A percentile compares a stretch with the other conserved stretches of the same genome.
Conservation (phyloP, 371 early-diverging fungal genomes). For the Mycotypha africana region DNA sequence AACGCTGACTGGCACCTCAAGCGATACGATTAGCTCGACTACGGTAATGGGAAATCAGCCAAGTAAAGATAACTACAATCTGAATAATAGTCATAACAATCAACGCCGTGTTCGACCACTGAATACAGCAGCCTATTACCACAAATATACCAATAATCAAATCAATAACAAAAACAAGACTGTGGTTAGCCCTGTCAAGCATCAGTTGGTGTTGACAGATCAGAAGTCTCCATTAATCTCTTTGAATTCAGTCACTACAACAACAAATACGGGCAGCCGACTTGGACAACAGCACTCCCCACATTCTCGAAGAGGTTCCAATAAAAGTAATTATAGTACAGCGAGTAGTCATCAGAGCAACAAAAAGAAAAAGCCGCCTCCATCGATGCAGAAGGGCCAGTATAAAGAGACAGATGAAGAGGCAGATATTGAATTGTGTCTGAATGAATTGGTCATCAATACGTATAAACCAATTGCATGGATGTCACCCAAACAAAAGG, state of each 20-base stretch:
- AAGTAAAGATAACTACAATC: conserved; percentile 11
- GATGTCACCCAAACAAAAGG: too few relatives aligned
- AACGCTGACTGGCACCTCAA: too few relatives aligned
- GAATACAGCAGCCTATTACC: too few relatives aligned
- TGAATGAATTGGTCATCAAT: too few relatives aligned
- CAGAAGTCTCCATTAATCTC: conserved; percentile 14
- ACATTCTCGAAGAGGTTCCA: background rate
- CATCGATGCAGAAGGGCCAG: background rate
- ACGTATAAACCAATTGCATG: too few relatives aligned
- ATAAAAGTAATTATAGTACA: too few relatives aligned
- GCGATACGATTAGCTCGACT: too few relatives aligned
- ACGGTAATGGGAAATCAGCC: conserved; percentile 19
- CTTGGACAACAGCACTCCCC: background rate
- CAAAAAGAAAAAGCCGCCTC: background rate
- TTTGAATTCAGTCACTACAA: conserved; percentile 6
- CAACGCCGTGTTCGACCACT: too few relatives aligned
- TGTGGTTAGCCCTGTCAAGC: conserved; percentile 9
- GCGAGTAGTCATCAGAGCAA: too few relatives aligned
- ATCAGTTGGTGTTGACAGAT: conserved; percentile 15
- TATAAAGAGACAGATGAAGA: background rate
- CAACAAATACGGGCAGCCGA: background rate
- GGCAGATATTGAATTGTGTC: too few relatives aligned
- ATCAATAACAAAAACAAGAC: background rate
- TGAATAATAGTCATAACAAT: too few relatives aligned
- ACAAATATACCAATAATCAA: background rate